Evolutionary conservation across 176 grass and related monocot genomes (phyloP).

Genomic region (Zea luxurians): DNA sequence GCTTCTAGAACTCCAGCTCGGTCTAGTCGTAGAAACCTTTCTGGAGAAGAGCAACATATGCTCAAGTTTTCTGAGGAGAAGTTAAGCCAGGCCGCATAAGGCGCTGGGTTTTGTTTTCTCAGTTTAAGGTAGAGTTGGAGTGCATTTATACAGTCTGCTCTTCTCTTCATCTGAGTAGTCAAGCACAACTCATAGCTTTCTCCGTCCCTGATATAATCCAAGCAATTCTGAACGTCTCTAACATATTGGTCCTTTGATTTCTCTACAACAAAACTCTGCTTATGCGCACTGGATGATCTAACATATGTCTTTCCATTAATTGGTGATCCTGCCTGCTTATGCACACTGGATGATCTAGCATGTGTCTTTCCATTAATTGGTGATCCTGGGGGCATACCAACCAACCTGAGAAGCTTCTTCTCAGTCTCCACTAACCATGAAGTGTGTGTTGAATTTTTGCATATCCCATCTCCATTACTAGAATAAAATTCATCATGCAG

Average conservation of each 20-base stretch:
- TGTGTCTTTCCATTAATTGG: conserved; percentile 37
- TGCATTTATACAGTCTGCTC: conserved; percentile 55
- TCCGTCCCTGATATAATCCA: conserved; percentile 77
- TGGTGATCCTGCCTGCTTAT: conserved; percentile 34
- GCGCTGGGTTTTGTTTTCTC: conserved; percentile 85
- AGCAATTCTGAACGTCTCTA: conserved; percentile 68
- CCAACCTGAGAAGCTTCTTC: conserved; percentile 69
- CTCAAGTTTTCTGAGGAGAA: conserved; percentile 73
- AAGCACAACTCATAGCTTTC: conserved; percentile 95
- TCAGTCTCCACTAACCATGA: conserved; percentile 80
- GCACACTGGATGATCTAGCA: conserved; percentile 37
- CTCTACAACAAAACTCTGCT: conserved; percentile 60
- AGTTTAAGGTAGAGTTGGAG: conserved; percentile 72
- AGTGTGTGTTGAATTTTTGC: conserved; percentile 32
- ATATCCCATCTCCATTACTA: conserved; percentile 28
- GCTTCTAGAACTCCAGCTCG: conserved; percentile 67
- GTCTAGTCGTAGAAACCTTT: conserved; percentile 84
- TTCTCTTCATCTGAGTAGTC: conserved; percentile 84
- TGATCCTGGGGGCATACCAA: conserved; percentile 33
- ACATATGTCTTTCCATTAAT: conserved; percentile 40
- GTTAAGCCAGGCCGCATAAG: conserved; percentile 96
- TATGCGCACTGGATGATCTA: conserved; percentile 43
- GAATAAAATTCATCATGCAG: conserved; percentile 52
- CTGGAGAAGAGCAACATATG: conserved; percentile 94
- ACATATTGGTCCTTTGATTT: conserved; percentile 88